These are phyloP conservation scores for Paracamarosporium sp. DNA, from an alignment of 2,329 filamentous ascomycete genomes.

Conservation along the genomic window DNA sequence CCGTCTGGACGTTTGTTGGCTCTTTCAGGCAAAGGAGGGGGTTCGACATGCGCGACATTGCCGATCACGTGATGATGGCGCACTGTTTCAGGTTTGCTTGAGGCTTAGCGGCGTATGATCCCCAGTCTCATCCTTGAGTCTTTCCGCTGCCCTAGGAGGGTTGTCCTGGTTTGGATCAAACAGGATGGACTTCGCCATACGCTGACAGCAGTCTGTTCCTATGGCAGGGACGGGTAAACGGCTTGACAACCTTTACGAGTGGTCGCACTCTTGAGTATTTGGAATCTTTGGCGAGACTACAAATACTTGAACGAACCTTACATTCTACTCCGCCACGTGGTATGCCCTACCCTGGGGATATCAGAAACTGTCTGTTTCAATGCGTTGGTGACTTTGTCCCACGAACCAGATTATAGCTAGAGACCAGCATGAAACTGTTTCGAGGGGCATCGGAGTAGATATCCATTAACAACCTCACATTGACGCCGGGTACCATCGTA, in stretches of 20 bases:
- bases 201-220: background rate
- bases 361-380: constrained; percentile 8
- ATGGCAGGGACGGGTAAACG: background rate
- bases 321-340: background rate
- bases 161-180: background rate
- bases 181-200: background rate
- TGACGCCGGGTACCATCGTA: too few species aligned
- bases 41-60: background rate
- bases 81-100: constrained; percentile 8
- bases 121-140: constrained; percentile 11
- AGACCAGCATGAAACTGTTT: background rate
- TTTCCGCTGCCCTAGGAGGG: background rate
- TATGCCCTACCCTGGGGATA: background rate
- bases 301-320: background rate
- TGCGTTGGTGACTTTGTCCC: background rate
- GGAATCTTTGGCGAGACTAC: background rate
- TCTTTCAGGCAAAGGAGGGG: background rate
- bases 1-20: background rate
- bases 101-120: constrained; percentile 8
- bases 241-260: background rate
- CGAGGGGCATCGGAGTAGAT: constrained; percentile 1
- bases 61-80: constrained; percentile 5
- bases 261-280: background rate
- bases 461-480: background rate
- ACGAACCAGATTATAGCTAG: background rate